A percentile compares a stretch with the other conserved stretches of the same genome.
Evolutionary conservation across 768 basidiomycete species (phyloP).

Genomic region (Hericium rajendrae): DNA sequence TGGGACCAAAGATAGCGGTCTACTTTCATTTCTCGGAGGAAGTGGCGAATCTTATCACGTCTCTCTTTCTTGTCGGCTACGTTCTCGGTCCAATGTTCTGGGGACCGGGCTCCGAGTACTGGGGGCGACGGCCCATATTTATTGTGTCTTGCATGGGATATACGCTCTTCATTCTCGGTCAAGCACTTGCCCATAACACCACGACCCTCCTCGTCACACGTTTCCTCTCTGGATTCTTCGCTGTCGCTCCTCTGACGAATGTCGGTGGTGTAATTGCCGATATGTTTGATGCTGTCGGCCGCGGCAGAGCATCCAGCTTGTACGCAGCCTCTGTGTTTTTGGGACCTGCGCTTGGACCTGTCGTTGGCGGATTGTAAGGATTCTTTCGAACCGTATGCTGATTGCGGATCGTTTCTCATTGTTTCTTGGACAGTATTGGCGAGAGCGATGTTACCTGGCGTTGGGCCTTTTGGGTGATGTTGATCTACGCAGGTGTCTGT

Average conservation of each 20-base stretch:
- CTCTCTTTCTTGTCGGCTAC: constrained; percentile 15
- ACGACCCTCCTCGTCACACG: constrained; percentile 14
- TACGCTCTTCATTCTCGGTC: constrained; percentile 8
- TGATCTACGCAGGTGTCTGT: constrained; percentile 14
- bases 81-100: constrained; percentile 14
- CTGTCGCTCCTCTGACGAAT: constrained; percentile 15
- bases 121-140: constrained; percentile 13
- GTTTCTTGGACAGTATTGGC: background rate
- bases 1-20: background rate
- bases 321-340: constrained; percentile 14
- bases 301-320: constrained; percentile 16
- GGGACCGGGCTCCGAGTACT: constrained; percentile 14
- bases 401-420: background rate
- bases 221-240: constrained; percentile 18
- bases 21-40: constrained; percentile 14
- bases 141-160: background rate
- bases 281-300: constrained; percentile 16
- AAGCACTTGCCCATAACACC: constrained; percentile 9
- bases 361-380: constrained; percentile 16
- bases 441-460: constrained; percentile 12
- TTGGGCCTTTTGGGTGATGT: constrained; percentile 19
- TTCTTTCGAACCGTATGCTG: background rate
- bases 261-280: constrained; percentile 17
- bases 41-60: constrained; percentile 15
- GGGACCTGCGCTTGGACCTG: constrained; percentile 18